Base-by-base conservation (phyloP, 352 stramenopile genomes). In the Thalassiosira allenii region DNA sequence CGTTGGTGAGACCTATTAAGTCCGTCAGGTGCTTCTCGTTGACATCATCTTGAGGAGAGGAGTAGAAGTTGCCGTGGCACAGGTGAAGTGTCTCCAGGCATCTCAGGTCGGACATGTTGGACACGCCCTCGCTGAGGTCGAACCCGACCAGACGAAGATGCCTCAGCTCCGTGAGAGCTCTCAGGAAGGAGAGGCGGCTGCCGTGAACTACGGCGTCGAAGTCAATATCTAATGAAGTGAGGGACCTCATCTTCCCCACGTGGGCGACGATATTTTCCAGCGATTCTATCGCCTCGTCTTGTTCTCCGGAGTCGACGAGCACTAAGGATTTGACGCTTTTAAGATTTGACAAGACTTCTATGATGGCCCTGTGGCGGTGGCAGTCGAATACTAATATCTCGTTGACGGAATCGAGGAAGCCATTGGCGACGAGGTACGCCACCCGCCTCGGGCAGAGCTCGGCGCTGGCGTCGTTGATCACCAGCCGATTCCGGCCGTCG, bases 1-100 rank as follows among this genome's bases (percentile, higher is more conserved):
- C 11, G 6, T 66, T 75, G 14, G n/a, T 53, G 20, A 84, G 43
- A 23, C 44, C 14, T 14, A 66, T 68, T 29, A 84, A 64, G 30
- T 72, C 20, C 41, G 58, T 53, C 23, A 83, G 43, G 30, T 75
- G 62, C 68, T 65, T 76, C 12, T 77, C 67, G 23, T 54, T 72
- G 8, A 79, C 68, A 44, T 84, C 69, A 14, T 80, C 32, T 32
- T 61, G 53, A 0, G 76, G 76, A 25, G 76, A 75, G 25, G 37
- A 66, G 43, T 67, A 84, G 53, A 76, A 84, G 49, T 84, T 84
- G 3, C 76, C 76, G 33, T 84, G 76, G 41, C 76, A 84, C 11
- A 84, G 34, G 30, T 79, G 76, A 17, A 84, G 51, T 47, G 41
- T 75, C 58, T 64, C 34, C 33, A 84, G 68, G n/a, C 57, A 9